Evolutionary conservation across 1,284 basidiomycete species (phyloP), one percentile per base, ranked within the genome.

Genomic region (Moesziomyces sp.): DNA sequence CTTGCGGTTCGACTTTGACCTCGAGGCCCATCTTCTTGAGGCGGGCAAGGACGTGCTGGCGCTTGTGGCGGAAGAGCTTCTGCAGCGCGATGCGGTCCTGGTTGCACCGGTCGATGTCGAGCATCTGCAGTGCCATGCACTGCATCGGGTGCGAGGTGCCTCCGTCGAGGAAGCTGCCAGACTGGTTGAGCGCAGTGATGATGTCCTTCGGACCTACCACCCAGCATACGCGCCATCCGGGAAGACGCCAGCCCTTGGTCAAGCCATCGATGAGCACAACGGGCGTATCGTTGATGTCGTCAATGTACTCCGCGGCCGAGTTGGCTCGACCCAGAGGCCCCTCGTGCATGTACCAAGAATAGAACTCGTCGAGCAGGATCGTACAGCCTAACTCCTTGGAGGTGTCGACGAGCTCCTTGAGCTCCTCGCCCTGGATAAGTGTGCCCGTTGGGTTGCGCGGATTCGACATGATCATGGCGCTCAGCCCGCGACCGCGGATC

Each of bases 381-480:
- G 94, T 96, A 5, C 91, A 92, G 5, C 86, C 85, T 87, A 89
- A 78, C 89, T 91, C 72, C 44, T 89, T 87, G 52, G 90, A 88
- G 40, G 94, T 86, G 8, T 87, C 82, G 8, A 95, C 93, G 13
- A 97, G 88, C 49, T 91, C 88, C 77, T 91, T 88, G 59, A 97
- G 88, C 16, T 95, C 91, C 16, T 92, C 87, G 16, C 92, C 93
- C 72, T 76, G 56, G 46, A 81, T 76, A 21, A 81, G 86, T 76
- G 94, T 93, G 11, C 94, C 94, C 0, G 94, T 97, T 1, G 94
- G 93, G 81, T 95, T 95, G 61, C 93, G 89, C 14, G 93, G 93
- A 85, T 97, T 97, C 19, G 92, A 93, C 1, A 93, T 91, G 56
- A 97, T 88, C 63, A 97, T 88, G 45, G 95, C 93, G 16, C 91